Evolutionary conservation across 169 alveolate genomes (phyloP).

Genomic region (Cryptosporidium felis): DNA sequence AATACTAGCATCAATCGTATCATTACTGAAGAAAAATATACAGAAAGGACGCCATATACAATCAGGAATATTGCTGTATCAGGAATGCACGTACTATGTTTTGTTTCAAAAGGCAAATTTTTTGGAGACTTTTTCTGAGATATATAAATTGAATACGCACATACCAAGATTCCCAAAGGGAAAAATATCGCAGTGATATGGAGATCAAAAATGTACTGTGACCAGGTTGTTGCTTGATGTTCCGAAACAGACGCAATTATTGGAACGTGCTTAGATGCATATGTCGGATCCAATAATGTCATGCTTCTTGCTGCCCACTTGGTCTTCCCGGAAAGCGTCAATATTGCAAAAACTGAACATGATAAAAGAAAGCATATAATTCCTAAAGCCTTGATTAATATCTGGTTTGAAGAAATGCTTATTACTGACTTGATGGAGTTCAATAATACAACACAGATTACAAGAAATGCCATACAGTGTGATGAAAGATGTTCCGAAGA

Average conservation of each 20-base stretch:
- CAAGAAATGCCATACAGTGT: conserved; percentile 89
- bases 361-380: conserved; percentile 2
- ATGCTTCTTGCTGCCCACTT: conserved; percentile 94
- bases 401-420: conserved; percentile 32
- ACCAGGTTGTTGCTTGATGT: conserved; percentile 99
- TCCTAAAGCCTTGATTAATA: conserved; percentile 7
- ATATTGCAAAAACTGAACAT: neutral
- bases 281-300: conserved; percentile 97
- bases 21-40: conserved; percentile 96
- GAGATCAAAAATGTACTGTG: conserved; percentile 86
- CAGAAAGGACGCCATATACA: conserved; percentile 91
- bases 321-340: conserved; percentile 83
- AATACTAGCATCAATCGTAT: conserved; percentile 94
- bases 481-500: conserved; percentile 96
- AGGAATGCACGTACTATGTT: conserved; percentile 82
- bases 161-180: conserved; percentile 77
- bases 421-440: conserved; percentile 30
- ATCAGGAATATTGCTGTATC: conserved; percentile 90
- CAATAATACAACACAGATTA: conserved; percentile 74
- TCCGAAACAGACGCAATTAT: conserved; percentile 98
- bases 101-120: conserved; percentile 27
- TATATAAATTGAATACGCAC: conserved; percentile 76
- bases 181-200: conserved; percentile 84
- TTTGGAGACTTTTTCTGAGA: conserved; percentile 58
- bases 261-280: conserved; percentile 94